Evolutionary conservation across 495 filamentous ascomycete species (phyloP).

Genomic region (Aspergillus carlsbadensis): DNA sequence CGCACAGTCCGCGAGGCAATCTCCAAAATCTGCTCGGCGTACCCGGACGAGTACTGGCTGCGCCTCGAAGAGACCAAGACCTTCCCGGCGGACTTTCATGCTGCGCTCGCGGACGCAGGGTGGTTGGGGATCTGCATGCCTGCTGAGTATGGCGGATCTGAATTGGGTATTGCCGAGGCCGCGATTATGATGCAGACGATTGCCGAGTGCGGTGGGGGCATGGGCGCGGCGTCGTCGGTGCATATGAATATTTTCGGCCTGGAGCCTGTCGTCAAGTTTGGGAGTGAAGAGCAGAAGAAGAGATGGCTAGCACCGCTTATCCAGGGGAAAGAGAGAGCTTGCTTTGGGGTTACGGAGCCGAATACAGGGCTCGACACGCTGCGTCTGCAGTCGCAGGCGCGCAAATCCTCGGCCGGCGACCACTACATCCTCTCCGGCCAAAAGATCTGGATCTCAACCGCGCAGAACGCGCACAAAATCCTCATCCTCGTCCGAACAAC

Average conservation of each 20-base stretch:
- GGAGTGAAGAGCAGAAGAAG: conserved; percentile 48
- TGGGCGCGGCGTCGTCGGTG: conserved; percentile 63
- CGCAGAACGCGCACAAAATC: conserved; percentile 65
- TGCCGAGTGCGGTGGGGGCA: conserved; percentile 61
- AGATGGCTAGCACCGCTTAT: conserved; percentile 58
- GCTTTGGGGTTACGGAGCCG: conserved; percentile 56
- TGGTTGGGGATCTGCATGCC: conserved; percentile 71
- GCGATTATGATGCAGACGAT: conserved; percentile 74
- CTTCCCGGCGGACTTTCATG: conserved; percentile 61
- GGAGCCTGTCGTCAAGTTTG: conserved; percentile 62
- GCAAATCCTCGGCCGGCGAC: conserved; percentile 37
- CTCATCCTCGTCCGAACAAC: conserved; percentile 64
- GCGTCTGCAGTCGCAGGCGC: conserved; percentile 52
- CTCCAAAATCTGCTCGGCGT: conserved; percentile 54
- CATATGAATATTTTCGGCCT: conserved; percentile 67
- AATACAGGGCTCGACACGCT: conserved; percentile 66
- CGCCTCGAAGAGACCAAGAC: conserved; percentile 54
- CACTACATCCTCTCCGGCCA: conserved; percentile 58
- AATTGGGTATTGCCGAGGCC: conserved; percentile 65
- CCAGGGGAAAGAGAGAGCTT: conserved; percentile 53
- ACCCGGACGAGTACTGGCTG: conserved; percentile 62
- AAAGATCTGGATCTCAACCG: conserved; percentile 70
- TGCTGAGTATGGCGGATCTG: conserved; percentile 58
- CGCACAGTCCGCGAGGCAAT: conserved; percentile 57
- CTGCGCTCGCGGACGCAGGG: conserved; percentile 58